Conservation (phyloP, 2,329 filamentous ascomycete genomes). For the Xylaria arbuscula region DNA sequence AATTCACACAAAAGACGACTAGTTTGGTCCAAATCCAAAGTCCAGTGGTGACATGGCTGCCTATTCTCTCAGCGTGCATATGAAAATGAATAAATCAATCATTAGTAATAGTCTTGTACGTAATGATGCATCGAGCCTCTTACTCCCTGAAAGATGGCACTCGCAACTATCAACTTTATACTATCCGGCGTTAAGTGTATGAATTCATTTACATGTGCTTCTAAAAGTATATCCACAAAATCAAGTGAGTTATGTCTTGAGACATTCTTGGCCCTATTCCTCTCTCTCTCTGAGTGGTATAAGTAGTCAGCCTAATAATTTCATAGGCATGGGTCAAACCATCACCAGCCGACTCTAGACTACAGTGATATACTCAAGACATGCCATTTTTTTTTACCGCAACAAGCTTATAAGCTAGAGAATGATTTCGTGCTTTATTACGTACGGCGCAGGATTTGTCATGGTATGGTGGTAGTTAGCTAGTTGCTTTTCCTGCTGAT, state of each 20-base stretch:
- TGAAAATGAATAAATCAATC: not conserved
- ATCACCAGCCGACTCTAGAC: not conserved
- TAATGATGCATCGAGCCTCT: not conserved
- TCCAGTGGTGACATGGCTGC: not conserved
- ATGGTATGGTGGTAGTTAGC: not conserved
- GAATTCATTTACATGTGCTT: too few species aligned
- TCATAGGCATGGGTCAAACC: not conserved
- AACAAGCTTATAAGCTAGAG: too few species aligned
- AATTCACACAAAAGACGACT: slow-evolving; percentile 6
- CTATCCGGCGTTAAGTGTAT: not conserved
- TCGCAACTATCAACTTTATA: not conserved
- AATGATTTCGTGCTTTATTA: too few species aligned
- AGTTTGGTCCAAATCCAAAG: not conserved
- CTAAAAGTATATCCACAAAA: not conserved
- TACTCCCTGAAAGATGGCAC: not conserved
- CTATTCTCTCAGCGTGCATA: not conserved
- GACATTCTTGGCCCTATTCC: not conserved
- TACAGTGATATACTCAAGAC: not conserved
- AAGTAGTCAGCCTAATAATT: not conserved
- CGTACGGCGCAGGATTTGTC: too few species aligned
- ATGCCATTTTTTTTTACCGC: not conserved
- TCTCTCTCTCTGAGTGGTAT: not conserved
- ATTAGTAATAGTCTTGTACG: not conserved
- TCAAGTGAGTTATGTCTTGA: not conserved
- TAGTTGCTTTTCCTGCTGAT: too few species aligned